Evolutionary conservation across 164 flowering plant genomes (phyloP), one percentile per base, ranked within the genome.

Genomic region (Nymphaea thermarum): DNA sequence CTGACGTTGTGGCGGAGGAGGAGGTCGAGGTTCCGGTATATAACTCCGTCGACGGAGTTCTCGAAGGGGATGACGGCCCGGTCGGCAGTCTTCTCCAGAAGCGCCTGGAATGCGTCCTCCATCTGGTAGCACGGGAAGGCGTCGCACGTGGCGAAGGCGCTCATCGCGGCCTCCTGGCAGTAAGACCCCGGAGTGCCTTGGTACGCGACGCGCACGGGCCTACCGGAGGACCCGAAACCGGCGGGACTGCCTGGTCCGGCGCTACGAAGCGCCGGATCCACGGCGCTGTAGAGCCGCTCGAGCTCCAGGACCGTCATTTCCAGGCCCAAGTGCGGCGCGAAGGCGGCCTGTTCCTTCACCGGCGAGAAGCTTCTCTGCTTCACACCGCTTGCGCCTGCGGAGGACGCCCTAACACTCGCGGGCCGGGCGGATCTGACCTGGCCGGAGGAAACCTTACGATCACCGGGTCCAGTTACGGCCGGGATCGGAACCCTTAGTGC

Each of bases 101-200:
- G 70, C 3, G 74, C 74, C 4, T 66, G 64, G 68, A 77, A 77
- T 16, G 79, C 79, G 42, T 73, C 79, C 3, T 77, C 79, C 79
- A 77, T 73, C 4, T 68, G 69, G 41, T 57, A 43, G 53, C 79
- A 77, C 36, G 76, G 70, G 44, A 71, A 55, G 44, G 67, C 66
- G 11, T 60, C 6, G 64, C 62, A 68, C 65, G 57, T 45, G 43
- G 79, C 66, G 67, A 73, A 77, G 6, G 79, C 74, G 25, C 73
- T 77, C 41, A 68, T 15, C 25, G 79, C 76, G 42, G 79, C 79
- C 62, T 77, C 79, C 66, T 77, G 79, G 61, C 79, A 77, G 43
- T 77, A 77, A 6, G 79, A 77, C 12, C 79, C 79, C 41, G 61
- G 71, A 3, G 68, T 76, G 36, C 79, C 79, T 43, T 77, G 79